These are phyloP conservation scores for Vanderwaltozyma verrucispora DNA, from an alignment of 805 yeast genomes.

Conservation along the genomic window DNA sequence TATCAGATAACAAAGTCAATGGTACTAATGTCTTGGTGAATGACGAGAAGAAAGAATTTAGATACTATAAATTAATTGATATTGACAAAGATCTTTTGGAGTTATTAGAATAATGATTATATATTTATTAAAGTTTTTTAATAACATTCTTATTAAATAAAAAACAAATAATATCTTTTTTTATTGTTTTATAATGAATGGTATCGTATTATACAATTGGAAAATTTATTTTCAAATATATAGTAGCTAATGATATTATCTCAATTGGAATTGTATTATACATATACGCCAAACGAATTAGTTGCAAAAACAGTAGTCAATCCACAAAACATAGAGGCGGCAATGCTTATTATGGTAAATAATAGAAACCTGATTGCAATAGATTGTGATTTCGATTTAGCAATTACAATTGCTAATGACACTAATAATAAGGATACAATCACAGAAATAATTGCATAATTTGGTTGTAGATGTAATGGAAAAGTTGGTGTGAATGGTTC, in stretches of 20 bases:
- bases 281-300: conserved; percentile 38
- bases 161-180: too few relatives aligned
- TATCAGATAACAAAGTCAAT: conserved; percentile 24
- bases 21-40: conserved; percentile 21
- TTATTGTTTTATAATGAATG: too few relatives aligned
- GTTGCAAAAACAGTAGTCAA: conserved; percentile 33
- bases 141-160: too few relatives aligned
- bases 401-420: conserved; percentile 10
- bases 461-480: conserved; percentile 17
- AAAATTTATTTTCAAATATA: too few relatives aligned
- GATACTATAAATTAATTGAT: conserved; percentile 31
- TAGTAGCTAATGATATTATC: too few relatives aligned
- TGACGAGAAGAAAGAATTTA: conserved; percentile 7
- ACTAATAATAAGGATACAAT: conserved; percentile 12
- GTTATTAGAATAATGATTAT: too few relatives aligned
- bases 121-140: too few relatives aligned
- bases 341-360: conserved; percentile 17
- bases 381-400: conserved; percentile 8
- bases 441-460: conserved; percentile 14
- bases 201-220: too few relatives aligned
- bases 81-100: conserved; percentile 37
- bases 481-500: conserved; percentile 10
- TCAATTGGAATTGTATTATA: conserved; percentile 11
- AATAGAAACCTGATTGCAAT: conserved; percentile 13
- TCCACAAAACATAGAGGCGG: conserved; percentile 31